Percentiles rank a stretch among this genome's conserved stretches.
Evolutionary conservation across 495 filamentous ascomycete species (phyloP).

Genomic region (Antarctomyces pellizariae): DNA sequence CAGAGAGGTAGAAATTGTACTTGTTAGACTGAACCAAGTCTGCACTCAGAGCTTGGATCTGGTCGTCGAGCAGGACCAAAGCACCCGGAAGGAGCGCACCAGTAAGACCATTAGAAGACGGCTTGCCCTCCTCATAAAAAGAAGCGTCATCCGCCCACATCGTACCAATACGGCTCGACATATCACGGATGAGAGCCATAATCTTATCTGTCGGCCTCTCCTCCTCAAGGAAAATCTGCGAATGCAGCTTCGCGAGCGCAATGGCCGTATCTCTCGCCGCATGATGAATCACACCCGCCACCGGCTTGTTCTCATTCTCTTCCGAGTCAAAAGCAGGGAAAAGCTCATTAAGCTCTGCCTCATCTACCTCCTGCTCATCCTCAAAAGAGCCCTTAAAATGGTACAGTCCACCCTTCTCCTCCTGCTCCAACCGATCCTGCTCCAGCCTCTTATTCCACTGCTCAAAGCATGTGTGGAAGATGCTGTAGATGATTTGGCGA

Average conservation of each 20-base stretch:
- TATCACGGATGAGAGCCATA: constrained; percentile 14
- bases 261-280: constrained; percentile 22
- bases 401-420: constrained; percentile 51
- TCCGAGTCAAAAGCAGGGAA: constrained; percentile 55
- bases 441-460: constrained; percentile 55
- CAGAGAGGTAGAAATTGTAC: constrained; percentile 79
- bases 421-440: constrained; percentile 46
- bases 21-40: constrained; percentile 13
- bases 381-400: constrained; percentile 52
- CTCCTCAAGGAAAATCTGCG: constrained; percentile 22
- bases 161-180: constrained; percentile 12
- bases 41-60: constrained; percentile 27
- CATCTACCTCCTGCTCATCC: constrained; percentile 51
- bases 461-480: constrained; percentile 47
- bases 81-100: constrained; percentile 36
- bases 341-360: constrained; percentile 50
- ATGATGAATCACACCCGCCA: constrained; percentile 5
- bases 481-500: constrained; percentile 19
- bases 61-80: constrained; percentile 35
- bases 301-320: constrained; percentile 8
- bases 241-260: constrained; percentile 20
- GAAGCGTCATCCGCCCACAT: constrained; percentile 2
- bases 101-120: too few species aligned
- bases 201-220: constrained; percentile 16
- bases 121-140: constrained; percentile 5